phyloP scores from a whole-genome alignment of 768 basidiomycete genomes.

The Butyriboletus loyo region DNA sequence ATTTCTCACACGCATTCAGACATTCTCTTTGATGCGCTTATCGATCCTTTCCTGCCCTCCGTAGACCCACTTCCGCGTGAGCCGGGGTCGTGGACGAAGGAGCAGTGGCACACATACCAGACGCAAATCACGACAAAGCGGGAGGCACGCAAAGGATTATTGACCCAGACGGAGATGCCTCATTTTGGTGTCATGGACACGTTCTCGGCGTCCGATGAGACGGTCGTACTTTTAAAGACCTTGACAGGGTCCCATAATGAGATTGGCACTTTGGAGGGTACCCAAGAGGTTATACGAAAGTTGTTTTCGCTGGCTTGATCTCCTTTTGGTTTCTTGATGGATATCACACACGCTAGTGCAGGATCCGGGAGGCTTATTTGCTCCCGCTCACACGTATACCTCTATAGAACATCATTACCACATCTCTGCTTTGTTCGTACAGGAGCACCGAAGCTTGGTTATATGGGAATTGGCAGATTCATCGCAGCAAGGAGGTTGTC shows the following conservation, averaged over 20 bases:
- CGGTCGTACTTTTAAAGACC: constrained; percentile 57
- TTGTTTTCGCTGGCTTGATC: constrained; percentile 23
- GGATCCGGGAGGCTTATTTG: not conserved
- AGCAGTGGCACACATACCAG: constrained; percentile 46
- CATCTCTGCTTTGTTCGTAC: not conserved
- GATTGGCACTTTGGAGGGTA: constrained; percentile 60
- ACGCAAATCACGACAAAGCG: constrained; percentile 40
- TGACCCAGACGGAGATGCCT: constrained; percentile 44
- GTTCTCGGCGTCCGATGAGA: constrained; percentile 44
- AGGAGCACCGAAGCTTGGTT: no score
- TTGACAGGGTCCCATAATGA: constrained; percentile 56
- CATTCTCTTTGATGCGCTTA: constrained; percentile 62
- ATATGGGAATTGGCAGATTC: no score
- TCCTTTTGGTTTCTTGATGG: not conserved
- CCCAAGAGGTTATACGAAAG: constrained; percentile 56
- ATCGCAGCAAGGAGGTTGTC: no score
- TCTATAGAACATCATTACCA: not conserved
- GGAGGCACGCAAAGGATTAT: constrained; percentile 41
- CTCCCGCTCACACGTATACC: not conserved
- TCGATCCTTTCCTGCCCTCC: constrained; percentile 60
- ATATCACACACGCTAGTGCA: not conserved
- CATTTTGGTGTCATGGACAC: constrained; percentile 52
- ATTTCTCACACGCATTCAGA: constrained; percentile 71
- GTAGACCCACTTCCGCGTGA: constrained; percentile 36
- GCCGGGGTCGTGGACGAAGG: constrained; percentile 28